Percentiles rank a stretch among this genome's conserved stretches.
phyloP scores from a whole-genome alignment of 306 rosid genomes.

The Medicago lupulina region DNA sequence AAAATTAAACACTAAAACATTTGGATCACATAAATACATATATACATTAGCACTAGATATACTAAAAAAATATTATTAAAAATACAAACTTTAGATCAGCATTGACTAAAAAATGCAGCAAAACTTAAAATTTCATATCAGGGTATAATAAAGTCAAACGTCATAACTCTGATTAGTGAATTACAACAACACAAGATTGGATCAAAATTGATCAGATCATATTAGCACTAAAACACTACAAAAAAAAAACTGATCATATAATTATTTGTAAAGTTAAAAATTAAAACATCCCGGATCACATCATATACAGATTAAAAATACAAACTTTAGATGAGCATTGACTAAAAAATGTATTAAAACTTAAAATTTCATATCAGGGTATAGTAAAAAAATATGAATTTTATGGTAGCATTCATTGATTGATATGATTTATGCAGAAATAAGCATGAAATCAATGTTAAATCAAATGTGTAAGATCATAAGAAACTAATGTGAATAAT shows the following conservation, averaged over 20 bases:
- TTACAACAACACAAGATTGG: neutral
- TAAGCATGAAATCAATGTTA: neutral
- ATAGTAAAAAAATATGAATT: too few species aligned
- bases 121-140: constrained; percentile 26
- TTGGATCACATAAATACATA: constrained; percentile 30
- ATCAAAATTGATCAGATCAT: neutral
- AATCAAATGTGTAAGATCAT: neutral
- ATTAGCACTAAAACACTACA: neutral
- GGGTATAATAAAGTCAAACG: constrained; percentile 13
- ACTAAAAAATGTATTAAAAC: constrained; percentile 23
- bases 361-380: constrained; percentile 19
- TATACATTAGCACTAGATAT: neutral
- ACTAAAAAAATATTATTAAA: neutral
- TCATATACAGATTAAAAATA: too few species aligned
- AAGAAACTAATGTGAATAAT: too few species aligned
- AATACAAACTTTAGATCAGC: constrained; percentile 43
- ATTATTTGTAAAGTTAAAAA: too few species aligned
- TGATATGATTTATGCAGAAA: neutral
- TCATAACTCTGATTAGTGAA: neutral
- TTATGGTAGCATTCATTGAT: neutral
- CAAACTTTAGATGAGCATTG: constrained; percentile 42
- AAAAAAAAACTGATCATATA: too few species aligned
- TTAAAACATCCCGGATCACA: too few species aligned
- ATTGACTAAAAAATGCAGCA: constrained; percentile 1
- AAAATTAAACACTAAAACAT: constrained; percentile 13